These are phyloP conservation scores for Aciculosporium take DNA, from an alignment of 2,329 filamentous ascomycete species.

Conservation along the genomic window DNA sequence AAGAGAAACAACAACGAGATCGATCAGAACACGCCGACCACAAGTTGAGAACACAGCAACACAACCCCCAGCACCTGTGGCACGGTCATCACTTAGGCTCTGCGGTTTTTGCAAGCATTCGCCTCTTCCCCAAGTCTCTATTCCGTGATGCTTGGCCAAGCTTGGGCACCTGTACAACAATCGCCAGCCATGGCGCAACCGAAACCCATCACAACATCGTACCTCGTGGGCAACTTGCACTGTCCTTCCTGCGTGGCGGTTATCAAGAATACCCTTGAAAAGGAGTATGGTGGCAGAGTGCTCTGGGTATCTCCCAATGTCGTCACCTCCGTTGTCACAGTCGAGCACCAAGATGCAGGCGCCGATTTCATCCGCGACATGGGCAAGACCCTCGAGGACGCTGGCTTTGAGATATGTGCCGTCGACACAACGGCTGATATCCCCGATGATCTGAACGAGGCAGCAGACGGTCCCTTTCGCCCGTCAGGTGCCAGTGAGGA, in stretches of 20 bases:
- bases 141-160: background rate
- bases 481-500: slow-evolving; percentile 13
- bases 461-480: slow-evolving; percentile 8
- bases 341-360: slow-evolving; percentile 34
- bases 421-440: slow-evolving; percentile 25
- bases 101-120: no score
- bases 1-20: no score
- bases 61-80: slow-evolving; percentile 2
- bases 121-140: no score
- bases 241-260: slow-evolving; percentile 59
- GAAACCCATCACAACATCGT: slow-evolving; percentile 37
- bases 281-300: slow-evolving; percentile 29
- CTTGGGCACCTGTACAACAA: slow-evolving; percentile 3
- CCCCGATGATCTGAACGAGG: slow-evolving; percentile 14
- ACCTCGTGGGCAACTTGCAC: slow-evolving; percentile 61
- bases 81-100: background rate
- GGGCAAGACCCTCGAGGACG: slow-evolving; percentile 34
- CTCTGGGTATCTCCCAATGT: slow-evolving; percentile 54
- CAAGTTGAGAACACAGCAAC: no score
- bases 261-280: slow-evolving; percentile 45
- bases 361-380: slow-evolving; percentile 29
- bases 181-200: slow-evolving; percentile 14
- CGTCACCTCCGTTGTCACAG: slow-evolving; percentile 53
- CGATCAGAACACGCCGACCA: no score
- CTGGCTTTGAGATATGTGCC: slow-evolving; percentile 44